phyloP scores from a whole-genome alignment of 768 basidiomycete genomes.

The Boletus patriciae region DNA sequence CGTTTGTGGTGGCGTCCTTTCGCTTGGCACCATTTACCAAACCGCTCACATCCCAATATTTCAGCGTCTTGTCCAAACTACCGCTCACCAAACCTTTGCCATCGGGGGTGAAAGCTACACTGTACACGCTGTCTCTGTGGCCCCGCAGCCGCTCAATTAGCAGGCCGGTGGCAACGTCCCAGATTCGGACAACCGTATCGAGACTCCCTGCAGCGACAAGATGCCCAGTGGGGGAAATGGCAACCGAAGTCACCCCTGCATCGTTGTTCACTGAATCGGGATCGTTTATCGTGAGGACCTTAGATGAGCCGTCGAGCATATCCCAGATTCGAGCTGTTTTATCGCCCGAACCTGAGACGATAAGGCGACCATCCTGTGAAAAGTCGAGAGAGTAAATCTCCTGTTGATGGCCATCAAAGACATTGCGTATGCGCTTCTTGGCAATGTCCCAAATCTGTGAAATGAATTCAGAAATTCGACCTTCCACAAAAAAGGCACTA shows the following conservation, averaged over 20 bases:
- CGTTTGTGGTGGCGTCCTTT: slow-evolving; percentile 40
- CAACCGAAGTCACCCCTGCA: slow-evolving; percentile 77
- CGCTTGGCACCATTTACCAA: slow-evolving; percentile 34
- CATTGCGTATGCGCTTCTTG: slow-evolving; percentile 71
- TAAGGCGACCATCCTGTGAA: slow-evolving; percentile 78
- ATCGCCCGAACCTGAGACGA: slow-evolving; percentile 87
- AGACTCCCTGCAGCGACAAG: slow-evolving; percentile 67
- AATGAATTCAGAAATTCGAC: slow-evolving; percentile 9
- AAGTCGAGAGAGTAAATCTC: slow-evolving; percentile 96
- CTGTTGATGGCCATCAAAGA: slow-evolving; percentile 87
- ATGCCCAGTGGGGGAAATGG: slow-evolving; percentile 72
- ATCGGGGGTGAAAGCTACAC: slow-evolving; percentile 90
- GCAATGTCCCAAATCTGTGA: slow-evolving; percentile 88
- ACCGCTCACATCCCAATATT: slow-evolving; percentile 75
- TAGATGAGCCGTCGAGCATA: slow-evolving; percentile 37
- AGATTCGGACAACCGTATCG: slow-evolving; percentile 77
- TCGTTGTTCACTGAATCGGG: slow-evolving; percentile 50
- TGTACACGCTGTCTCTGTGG: slow-evolving; percentile 84
- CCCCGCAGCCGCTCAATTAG: slow-evolving; percentile 75
- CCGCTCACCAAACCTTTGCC: slow-evolving; percentile 87
- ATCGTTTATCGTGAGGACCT: slow-evolving; percentile 42
- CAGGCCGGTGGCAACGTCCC: slow-evolving; percentile 67
- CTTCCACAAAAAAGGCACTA: neutral
- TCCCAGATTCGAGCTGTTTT: slow-evolving; percentile 76
- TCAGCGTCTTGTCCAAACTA: slow-evolving; percentile 84